Evolutionary conservation across 192 early-diverging fungal genomes (phyloP), one percentile per base, ranked within the genome.

Genomic region (Umbelopsis isabellina): DNA sequence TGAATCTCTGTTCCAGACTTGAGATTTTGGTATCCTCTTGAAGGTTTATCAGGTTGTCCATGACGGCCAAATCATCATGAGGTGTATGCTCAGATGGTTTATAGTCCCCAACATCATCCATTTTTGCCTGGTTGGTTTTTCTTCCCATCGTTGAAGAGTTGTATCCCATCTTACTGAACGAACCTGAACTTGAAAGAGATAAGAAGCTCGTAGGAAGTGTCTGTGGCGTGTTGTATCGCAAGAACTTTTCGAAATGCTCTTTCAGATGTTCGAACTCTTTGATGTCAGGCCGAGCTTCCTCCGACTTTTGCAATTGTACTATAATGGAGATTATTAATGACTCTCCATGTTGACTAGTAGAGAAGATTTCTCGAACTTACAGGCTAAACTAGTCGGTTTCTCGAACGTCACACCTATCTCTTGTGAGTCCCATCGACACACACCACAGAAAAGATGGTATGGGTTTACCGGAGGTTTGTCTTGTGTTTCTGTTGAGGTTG

Each of bases 401-500:
- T 95, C 95, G 86, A 99, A 99, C 37, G 89, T 87, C 86, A 96
- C 86, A n/a, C 88, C 91, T 71, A 96, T 92, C 52, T 94, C 92
- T 51, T 91, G 87, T 33, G 97, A 99, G 74, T 93, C 90, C 97
- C 97, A 99, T 35, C 88, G 87, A 75, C 97, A 99, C 15, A 94
- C 85, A 8, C 92, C 83, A 75, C 97, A 99, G 2, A 86, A 71
- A 21, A 97, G 82, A 74, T 90, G 89, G 73, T 91, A 92, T 16
- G 87, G 83, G 52, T 81, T 82, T 6, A 71, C 80, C 4, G 73
- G 61, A 45, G 77, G 21, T 35, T 35, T 61, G 2, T 22, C 25
- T 35, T 12, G 16, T 35, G 7, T 30, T 27, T 61, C 55, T 35
- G 55, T 12, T 0, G 66, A 65, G 13, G 77, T 46, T 20, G 77